A percentile compares a stretch with the other conserved stretches of the same genome.
These are phyloP conservation scores for Phytophthora sojae DNA, from an alignment of 352 stramenopile genomes.

Conservation along the genomic window DNA sequence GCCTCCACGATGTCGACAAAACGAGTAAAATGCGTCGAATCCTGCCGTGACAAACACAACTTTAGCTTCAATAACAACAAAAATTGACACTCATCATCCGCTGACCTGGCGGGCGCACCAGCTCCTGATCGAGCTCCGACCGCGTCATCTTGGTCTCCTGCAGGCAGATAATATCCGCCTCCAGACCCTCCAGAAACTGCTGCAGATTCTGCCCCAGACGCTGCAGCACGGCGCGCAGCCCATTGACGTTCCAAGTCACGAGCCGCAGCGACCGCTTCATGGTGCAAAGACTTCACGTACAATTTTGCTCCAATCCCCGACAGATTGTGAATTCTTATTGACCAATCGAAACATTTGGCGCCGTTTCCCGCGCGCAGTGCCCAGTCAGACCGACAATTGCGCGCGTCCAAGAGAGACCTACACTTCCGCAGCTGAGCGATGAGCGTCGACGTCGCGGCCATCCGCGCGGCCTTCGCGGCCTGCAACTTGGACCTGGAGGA, in stretches of 20 bases:
- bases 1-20: slow-evolving; percentile 65
- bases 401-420: slow-evolving; percentile 1
- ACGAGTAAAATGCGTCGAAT: slow-evolving; percentile 89
- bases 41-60: slow-evolving; percentile 28
- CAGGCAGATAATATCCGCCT: slow-evolving; percentile 82
- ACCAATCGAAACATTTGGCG: slow-evolving; percentile 53
- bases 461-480: slow-evolving; percentile 75
- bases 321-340: slow-evolving; percentile 5
- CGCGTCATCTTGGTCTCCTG: slow-evolving; percentile 90
- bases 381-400: slow-evolving; percentile 22
- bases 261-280: slow-evolving; percentile 48
- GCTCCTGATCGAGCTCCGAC: slow-evolving; percentile 79
- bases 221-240: slow-evolving; percentile 78
- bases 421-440: slow-evolving; percentile 29
- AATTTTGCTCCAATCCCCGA: slow-evolving; percentile 21
- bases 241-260: slow-evolving; percentile 91
- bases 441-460: slow-evolving; percentile 61
- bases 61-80: not conserved
- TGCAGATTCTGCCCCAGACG: slow-evolving; percentile 56
- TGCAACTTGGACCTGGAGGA: slow-evolving; percentile 80
- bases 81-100: not conserved
- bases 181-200: slow-evolving; percentile 61
- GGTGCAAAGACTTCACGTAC: not conserved
- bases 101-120: slow-evolving; percentile 67
- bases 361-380: slow-evolving; percentile 31